These are phyloP conservation scores for Stylonectria norvegica DNA, from an alignment of 2,329 filamentous ascomycete genomes.

Conservation along the genomic window DNA sequence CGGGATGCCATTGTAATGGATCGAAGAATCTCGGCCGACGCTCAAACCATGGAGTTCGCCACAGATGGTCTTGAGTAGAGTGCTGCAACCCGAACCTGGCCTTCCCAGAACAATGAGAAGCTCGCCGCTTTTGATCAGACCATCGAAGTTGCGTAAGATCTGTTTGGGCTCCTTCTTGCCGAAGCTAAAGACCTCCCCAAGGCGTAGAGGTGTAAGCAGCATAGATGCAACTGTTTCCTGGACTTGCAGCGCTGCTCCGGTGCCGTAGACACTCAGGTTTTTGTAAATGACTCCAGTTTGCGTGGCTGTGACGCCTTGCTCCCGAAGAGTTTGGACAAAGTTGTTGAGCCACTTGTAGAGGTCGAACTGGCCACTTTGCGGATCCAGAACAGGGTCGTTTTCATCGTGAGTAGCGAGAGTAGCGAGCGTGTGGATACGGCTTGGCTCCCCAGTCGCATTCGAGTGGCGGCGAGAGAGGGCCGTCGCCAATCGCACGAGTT, in stretches of 20 bases:
- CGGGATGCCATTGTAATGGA: conserved; percentile 63
- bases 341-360: conserved; percentile 40
- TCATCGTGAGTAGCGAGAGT: conserved; percentile 22
- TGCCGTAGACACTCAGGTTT: conserved; percentile 63
- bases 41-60: conserved; percentile 58
- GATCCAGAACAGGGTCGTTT: conserved; percentile 36
- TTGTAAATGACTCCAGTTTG: conserved; percentile 61
- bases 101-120: conserved; percentile 66
- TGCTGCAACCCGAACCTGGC: conserved; percentile 63
- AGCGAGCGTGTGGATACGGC: conserved; percentile 15
- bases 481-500: conserved; percentile 40
- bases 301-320: conserved; percentile 52
- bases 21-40: conserved; percentile 45
- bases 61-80: conserved; percentile 59
- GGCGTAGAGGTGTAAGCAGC: conserved; percentile 54
- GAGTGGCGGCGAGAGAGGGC: conserved; percentile 36
- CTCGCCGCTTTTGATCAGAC: conserved; percentile 61
- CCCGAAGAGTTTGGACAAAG: conserved; percentile 44
- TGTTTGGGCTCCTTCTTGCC: conserved; percentile 48
- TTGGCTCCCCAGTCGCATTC: conserved; percentile 13
- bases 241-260: conserved; percentile 63
- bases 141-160: conserved; percentile 63
- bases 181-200: conserved; percentile 53
- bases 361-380: conserved; percentile 38
- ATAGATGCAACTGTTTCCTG: conserved; percentile 64